These are phyloP conservation scores for Fusarium lyarnte DNA, from an alignment of 2,329 filamentous ascomycete genomes.

Conservation along the genomic window DNA sequence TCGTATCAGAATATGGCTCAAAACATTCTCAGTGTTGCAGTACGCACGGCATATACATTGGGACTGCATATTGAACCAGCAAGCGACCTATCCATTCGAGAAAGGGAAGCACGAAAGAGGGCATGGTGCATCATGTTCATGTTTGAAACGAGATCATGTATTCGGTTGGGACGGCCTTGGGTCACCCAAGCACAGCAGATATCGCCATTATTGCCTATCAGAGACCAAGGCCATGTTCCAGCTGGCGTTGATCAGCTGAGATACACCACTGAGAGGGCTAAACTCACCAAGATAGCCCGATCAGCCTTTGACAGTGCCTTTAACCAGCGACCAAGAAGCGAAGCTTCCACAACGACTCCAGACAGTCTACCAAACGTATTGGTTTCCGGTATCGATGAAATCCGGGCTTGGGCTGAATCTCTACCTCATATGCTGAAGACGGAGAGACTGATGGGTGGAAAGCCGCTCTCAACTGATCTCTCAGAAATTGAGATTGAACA, in stretches of 20 bases:
- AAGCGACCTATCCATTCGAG: accelerated
- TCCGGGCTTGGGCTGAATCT: neutral
- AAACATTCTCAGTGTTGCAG: neutral
- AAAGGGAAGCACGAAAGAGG: neutral
- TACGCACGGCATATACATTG: neutral
- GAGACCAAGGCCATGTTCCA: accelerated
- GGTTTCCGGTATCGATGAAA: neutral
- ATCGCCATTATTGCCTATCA: neutral
- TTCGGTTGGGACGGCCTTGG: neutral
- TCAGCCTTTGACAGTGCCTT: neutral
- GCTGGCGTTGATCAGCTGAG: accelerated
- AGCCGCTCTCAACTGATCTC: neutral
- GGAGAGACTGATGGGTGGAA: neutral
- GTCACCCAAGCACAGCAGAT: neutral
- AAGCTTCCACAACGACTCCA: accelerated
- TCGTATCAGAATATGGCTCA: neutral
- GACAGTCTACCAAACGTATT: accelerated
- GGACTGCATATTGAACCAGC: neutral
- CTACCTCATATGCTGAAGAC: neutral
- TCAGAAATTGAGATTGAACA: neutral
- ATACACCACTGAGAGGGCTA: neutral
- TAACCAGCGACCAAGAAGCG: accelerated
- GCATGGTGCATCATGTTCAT: neutral
- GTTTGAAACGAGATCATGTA: neutral
- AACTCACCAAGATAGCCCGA: neutral